Evolutionary conservation across 2,329 filamentous ascomycete species (phyloP), one percentile per base, ranked within the genome.

Genomic region (Endocalyx cinctus): DNA sequence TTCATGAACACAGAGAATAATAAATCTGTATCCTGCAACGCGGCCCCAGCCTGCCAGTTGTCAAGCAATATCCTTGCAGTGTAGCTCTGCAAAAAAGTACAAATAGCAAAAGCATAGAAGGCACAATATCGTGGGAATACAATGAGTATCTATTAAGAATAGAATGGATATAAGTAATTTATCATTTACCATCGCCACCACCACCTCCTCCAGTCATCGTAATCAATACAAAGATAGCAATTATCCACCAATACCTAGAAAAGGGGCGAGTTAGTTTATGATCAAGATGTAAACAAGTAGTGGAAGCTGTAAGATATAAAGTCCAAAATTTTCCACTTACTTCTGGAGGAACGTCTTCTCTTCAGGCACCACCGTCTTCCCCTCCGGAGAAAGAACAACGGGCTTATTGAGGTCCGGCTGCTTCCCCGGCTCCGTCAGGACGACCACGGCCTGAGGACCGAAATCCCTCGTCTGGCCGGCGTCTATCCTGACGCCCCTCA

Each of bases 271-370:
- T 12, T 26, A 27, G 17, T 12, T n/a, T n/a, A 26, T 17, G 16
- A 20, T 27, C n/a, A n/a, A 26, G 20, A 22, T 22, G 10, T n/a
- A n/a, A n/a, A n/a, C n/a, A n/a, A n/a, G n/a, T n/a, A n/a, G n/a
- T n/a, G n/a, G n/a, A n/a, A n/a, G n/a, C n/a, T n/a, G n/a, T n/a
- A n/a, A n/a, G n/a, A n/a, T n/a, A n/a, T n/a, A n/a, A n/a, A n/a
- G n/a, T n/a, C n/a, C n/a, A n/a, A n/a, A n/a, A 13, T 27, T 33
- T 14, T 26, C 18, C 27, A 67, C 72, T 49, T 66, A 82, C 79
- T 80, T 83, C 59, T 83, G 79, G 36, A 84, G 54, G 41, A 84
- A 68, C 2, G 72, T 69, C 70, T 82, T 84, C 62, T 83, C 77
- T 51, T 70, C 69, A 41, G 66, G 64, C 35, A 61, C 70, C 26